Evolutionary conservation across 495 filamentous ascomycete genomes (phyloP).

Genomic region (Aspergillus saccharolyticus): DNA sequence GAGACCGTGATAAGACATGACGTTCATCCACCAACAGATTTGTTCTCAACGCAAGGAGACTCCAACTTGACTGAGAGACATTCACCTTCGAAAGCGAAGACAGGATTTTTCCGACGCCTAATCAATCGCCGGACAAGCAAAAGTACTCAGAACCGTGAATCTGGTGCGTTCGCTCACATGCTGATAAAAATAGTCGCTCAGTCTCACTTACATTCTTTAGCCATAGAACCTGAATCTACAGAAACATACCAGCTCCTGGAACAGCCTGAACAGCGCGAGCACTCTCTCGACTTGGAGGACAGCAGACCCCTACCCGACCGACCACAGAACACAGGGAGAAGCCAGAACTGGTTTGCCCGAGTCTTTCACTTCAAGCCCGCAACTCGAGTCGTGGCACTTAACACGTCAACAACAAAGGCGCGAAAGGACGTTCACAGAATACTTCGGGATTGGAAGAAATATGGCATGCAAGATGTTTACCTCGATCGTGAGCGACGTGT

Average conservation of each 20-base stretch:
- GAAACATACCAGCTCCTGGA: constrained; percentile 16
- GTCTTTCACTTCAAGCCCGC: constrained; percentile 88
- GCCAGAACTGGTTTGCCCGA: constrained; percentile 76
- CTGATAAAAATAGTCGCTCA: no score
- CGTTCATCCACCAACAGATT: constrained; percentile 7
- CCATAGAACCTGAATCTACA: constrained; percentile 6
- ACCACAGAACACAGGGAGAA: constrained; percentile 11
- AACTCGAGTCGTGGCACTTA: constrained; percentile 65
- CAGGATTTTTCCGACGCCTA: constrained; percentile 28
- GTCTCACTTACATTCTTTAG: not conserved
- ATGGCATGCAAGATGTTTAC: constrained; percentile 70
- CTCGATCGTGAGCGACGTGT: constrained; percentile 68
- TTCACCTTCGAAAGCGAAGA: constrained; percentile 5
- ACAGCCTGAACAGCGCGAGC: constrained; percentile 13
- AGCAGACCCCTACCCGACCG: constrained; percentile 17
- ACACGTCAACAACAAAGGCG: constrained; percentile 58
- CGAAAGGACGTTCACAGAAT: constrained; percentile 69
- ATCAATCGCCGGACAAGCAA: constrained; percentile 31
- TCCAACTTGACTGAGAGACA: constrained; percentile 11
- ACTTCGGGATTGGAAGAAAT: constrained; percentile 71
- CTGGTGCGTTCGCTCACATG: constrained; percentile 21
- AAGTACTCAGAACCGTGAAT: constrained; percentile 3
- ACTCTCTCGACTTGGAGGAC: constrained; percentile 13
- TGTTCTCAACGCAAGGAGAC: not conserved
- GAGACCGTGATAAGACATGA: constrained; percentile 28